phyloP scores from a whole-genome alignment of 1,284 basidiomycete genomes.

The Blastosporella zonata region DNA sequence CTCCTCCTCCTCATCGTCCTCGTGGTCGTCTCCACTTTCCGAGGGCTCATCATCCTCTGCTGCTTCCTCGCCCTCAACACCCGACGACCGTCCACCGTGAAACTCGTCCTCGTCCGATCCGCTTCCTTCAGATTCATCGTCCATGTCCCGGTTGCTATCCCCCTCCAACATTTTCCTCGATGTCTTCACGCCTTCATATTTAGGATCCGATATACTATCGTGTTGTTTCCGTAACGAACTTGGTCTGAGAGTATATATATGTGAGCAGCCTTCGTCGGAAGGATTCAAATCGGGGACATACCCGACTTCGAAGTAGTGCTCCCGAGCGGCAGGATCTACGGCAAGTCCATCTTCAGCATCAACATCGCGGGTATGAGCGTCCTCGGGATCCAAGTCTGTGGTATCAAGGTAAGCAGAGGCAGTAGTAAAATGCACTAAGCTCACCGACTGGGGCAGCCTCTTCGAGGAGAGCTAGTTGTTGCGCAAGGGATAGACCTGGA shows the following conservation, averaged over 20 bases:
- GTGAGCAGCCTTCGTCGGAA: conserved; percentile 11
- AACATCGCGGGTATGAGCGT: conserved; percentile 39
- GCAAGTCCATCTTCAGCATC: conserved; percentile 28
- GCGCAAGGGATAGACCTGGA: conserved; percentile 65
- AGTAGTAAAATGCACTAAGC: conserved; percentile 16
- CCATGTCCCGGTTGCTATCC: conserved; percentile 31
- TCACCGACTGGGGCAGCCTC: conserved; percentile 66
- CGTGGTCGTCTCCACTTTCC: conserved; percentile 21
- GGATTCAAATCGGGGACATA: conserved; percentile 32
- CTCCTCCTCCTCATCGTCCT: conserved; percentile 11
- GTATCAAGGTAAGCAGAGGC: conserved; percentile 10
- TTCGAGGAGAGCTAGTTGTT: conserved; percentile 80
- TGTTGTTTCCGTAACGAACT: conserved; percentile 66
- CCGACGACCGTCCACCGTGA: conserved; percentile 8
- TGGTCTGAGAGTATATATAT: conserved; percentile 40
- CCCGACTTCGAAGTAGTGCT: conserved; percentile 86
- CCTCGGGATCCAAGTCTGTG: conserved; percentile 78
- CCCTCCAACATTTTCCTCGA: conserved; percentile 58
- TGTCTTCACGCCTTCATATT: conserved; percentile 70
- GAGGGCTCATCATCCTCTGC: conserved; percentile 27
- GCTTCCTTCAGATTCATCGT: conserved; percentile 24
- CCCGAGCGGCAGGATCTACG: conserved; percentile 44
- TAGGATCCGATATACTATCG: conserved; percentile 62
- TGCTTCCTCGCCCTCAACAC: conserved; percentile 31
- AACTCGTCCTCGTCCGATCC: conserved; percentile 33